Evolutionary conservation across 1,284 basidiomycete species (phyloP).

Genomic region (Stygiomarasmius scandens): DNA sequence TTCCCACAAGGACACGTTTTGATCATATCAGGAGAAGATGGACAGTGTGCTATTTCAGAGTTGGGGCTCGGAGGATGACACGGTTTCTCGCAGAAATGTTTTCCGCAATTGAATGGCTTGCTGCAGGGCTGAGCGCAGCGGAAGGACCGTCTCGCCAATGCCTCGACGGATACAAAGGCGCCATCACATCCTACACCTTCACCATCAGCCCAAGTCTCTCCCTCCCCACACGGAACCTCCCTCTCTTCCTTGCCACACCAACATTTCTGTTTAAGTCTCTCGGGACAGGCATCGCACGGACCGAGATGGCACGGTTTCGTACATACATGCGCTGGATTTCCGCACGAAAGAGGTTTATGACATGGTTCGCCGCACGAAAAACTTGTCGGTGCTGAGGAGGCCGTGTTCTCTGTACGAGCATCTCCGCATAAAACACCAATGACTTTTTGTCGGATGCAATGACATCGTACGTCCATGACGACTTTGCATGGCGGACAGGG

Average conservation of each 20-base stretch:
- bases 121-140: slow-evolving; percentile 67
- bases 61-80: slow-evolving; percentile 75
- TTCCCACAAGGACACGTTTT: slow-evolving; percentile 83
- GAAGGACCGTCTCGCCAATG: slow-evolving; percentile 54
- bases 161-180: no score
- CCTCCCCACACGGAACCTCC: slow-evolving; percentile 67
- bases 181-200: slow-evolving; percentile 23
- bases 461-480: slow-evolving; percentile 58
- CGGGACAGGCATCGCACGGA: slow-evolving; percentile 64
- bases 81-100: slow-evolving; percentile 67
- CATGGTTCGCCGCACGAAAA: slow-evolving; percentile 76
- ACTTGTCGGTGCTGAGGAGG: no score
- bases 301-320: slow-evolving; percentile 71
- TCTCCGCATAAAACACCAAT: slow-evolving; percentile 67
- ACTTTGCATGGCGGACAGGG: slow-evolving; percentile 58
- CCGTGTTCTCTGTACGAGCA: no score
- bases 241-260: slow-evolving; percentile 77
- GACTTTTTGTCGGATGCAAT: slow-evolving; percentile 61
- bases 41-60: slow-evolving; percentile 58
- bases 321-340: slow-evolving; percentile 61
- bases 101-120: slow-evolving; percentile 76
- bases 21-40: slow-evolving; percentile 68
- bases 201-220: slow-evolving; percentile 24
- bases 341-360: slow-evolving; percentile 59
- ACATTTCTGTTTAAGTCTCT: slow-evolving; percentile 60